Evolutionary conservation across 768 basidiomycete genomes (phyloP).

Genomic region (Trametes cubensis): DNA sequence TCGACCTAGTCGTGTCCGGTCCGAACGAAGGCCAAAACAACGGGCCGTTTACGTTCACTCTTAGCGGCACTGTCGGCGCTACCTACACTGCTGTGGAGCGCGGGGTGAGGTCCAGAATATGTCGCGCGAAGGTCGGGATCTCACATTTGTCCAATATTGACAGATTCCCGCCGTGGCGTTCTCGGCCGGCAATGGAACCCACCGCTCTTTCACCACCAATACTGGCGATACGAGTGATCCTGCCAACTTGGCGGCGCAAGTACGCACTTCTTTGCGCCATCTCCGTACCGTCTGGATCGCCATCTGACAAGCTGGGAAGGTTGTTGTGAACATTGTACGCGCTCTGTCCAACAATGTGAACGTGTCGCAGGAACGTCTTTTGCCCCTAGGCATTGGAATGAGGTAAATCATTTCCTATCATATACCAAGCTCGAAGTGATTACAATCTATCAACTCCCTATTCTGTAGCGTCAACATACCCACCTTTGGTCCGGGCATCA

Average conservation of each 20-base stretch:
- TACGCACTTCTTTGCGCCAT: constrained; percentile 3
- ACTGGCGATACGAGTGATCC: constrained; percentile 31
- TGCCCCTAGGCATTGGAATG: constrained; percentile 35
- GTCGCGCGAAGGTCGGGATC: neutral
- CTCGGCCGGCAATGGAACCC: constrained; percentile 35
- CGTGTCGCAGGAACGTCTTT: constrained; percentile 26
- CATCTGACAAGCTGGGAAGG: constrained; percentile 1
- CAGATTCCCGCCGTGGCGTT: constrained; percentile 36
- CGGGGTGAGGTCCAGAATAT: constrained; percentile 25
- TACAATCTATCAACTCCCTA: neutral
- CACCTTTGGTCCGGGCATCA: constrained; percentile 30
- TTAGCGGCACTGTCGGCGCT: constrained; percentile 37
- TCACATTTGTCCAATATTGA: neutral
- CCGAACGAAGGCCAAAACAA: constrained; percentile 37
- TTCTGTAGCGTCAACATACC: constrained; percentile 31
- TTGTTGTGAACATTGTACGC: constrained; percentile 32
- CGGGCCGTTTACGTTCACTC: constrained; percentile 35
- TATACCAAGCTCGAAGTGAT: neutral
- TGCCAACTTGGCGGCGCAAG: constrained; percentile 33
- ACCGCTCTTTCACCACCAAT: constrained; percentile 36
- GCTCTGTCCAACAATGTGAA: constrained; percentile 31
- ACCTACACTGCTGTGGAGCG: constrained; percentile 34
- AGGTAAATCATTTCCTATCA: constrained; percentile 14
- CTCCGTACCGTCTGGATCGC: neutral
- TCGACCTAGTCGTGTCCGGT: constrained; percentile 37